A percentile compares a stretch with the other conserved stretches of the same genome.
Evolutionary conservation across 495 filamentous ascomycete genomes (phyloP).

Genomic region (Xylaria grammica): DNA sequence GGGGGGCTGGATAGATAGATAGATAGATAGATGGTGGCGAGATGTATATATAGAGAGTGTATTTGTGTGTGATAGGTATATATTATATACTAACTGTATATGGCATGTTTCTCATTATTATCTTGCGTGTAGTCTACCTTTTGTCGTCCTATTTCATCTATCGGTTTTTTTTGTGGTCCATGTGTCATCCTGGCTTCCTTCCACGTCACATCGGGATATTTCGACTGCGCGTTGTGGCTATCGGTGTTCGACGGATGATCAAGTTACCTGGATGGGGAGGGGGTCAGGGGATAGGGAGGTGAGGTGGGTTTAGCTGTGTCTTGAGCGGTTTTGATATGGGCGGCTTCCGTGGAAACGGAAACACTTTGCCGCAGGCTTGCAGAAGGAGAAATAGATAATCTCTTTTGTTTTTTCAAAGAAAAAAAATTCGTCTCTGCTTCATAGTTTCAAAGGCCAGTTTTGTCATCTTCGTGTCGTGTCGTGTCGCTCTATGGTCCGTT

Average conservation of each 20-base stretch:
- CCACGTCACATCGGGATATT: neutral
- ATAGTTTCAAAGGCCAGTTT: neutral
- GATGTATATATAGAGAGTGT: too few relatives aligned
- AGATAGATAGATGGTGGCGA: too few relatives aligned
- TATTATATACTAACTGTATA: too few relatives aligned
- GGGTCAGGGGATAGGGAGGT: too few relatives aligned
- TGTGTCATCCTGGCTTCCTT: neutral
- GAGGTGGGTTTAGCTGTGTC: neutral
- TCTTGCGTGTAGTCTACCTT: too few relatives aligned
- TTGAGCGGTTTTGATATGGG: neutral
- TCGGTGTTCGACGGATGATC: neutral
- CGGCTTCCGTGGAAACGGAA: neutral
- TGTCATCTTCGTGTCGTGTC: neutral
- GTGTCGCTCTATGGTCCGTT: neutral
- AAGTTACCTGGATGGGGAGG: neutral
- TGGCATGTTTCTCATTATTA: too few relatives aligned
- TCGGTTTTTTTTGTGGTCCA: too few relatives aligned
- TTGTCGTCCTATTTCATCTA: too few relatives aligned
- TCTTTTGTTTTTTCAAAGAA: neutral
- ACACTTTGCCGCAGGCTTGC: slow-evolving; percentile 17
- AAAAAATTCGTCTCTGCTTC: neutral
- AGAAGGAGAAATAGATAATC: neutral
- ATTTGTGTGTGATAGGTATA: too few relatives aligned
- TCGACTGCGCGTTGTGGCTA: neutral
- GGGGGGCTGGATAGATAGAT: too few relatives aligned